phyloP scores from a whole-genome alignment of 2,329 filamentous ascomycete genomes.

The Beauveria rudraprayagi region DNA sequence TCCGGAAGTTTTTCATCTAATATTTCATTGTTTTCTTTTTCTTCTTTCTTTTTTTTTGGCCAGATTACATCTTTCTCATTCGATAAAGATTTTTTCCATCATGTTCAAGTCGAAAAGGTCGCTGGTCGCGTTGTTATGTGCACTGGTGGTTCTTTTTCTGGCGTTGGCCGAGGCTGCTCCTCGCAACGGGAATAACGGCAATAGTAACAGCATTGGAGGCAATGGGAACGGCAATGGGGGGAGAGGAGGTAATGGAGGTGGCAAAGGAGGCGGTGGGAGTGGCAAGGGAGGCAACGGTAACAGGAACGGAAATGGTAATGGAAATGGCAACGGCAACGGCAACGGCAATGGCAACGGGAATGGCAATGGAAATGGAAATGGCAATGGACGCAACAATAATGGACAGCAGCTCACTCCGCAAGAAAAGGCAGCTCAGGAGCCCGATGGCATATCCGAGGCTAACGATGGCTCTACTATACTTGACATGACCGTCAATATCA shows the following conservation, averaged over 20 bases:
- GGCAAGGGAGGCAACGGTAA: neutral
- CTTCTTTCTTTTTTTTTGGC: neutral
- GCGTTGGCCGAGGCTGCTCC: neutral
- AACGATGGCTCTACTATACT: conserved; percentile 48
- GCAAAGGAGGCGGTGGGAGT: neutral
- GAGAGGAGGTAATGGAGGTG: neutral
- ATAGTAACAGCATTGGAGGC: neutral
- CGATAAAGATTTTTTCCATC: neutral
- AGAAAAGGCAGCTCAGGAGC: neutral
- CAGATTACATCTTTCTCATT: no score
- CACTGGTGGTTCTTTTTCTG: neutral
- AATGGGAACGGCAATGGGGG: neutral
- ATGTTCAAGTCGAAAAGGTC: conserved; percentile 3
- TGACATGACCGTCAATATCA: conserved; percentile 46
- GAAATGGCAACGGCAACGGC: neutral
- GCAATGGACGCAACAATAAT: neutral
- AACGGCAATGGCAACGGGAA: neutral
- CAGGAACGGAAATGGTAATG: neutral
- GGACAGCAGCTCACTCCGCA: neutral
- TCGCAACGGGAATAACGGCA: neutral
- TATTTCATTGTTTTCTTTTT: neutral
- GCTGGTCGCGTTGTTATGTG: neutral
- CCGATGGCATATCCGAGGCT: conserved; percentile 28
- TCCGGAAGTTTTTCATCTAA: neutral
- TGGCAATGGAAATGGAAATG: neutral